Base-by-base conservation (phyloP, 345 rosid genomes). In the Melastoma malabathricum region DNA sequence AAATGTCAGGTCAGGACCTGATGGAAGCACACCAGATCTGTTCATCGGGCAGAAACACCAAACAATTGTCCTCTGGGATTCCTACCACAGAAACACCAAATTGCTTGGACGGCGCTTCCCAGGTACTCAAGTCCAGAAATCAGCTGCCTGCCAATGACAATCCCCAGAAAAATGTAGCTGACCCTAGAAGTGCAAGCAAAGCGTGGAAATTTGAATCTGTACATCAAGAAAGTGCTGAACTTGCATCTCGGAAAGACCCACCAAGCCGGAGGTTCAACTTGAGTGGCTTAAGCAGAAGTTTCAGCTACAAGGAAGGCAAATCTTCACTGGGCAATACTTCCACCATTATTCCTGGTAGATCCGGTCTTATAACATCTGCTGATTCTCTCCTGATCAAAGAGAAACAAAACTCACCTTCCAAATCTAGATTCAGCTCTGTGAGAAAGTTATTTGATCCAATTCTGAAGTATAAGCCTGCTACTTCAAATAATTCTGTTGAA, bases 201-300 rank as follows among this genome's bases (percentile, higher is more conserved):
- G 13, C 61, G 52, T 79, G 70, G 45, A 68, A 69, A 54, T 54
- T 67, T 16, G 75, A 55, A 64, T 49, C 38, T 9, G 53, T 67
- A 47, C 72, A 78, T 59, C 82, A 64, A 59, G 81, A 79, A 62
- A 25, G 67, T 22, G 59, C 50, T 2, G 73, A 68, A 56, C 46
- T 55, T 20, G 72, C 57, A n/a, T 53, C 64, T 20, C 60, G 53
- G 55, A 80, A 64, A 78, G 61, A 68, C 65, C 75, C 93, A 49
- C 80, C 93, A 46, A 79, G 64, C 66, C 75, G 75, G 46, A 73
- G 95, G 49, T 82, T 80, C 68, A 82, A 93, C 79, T 82, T 84
- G 64, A 87, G 84, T 51, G 76, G 72, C 59, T 66, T 81, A 67
- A 65, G 79, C 54, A 81, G 79, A 70, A 92, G 95, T 72, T 78